Evolutionary conservation across 129 eudicot species (phyloP).

Genomic region (Artemisia annua): DNA sequence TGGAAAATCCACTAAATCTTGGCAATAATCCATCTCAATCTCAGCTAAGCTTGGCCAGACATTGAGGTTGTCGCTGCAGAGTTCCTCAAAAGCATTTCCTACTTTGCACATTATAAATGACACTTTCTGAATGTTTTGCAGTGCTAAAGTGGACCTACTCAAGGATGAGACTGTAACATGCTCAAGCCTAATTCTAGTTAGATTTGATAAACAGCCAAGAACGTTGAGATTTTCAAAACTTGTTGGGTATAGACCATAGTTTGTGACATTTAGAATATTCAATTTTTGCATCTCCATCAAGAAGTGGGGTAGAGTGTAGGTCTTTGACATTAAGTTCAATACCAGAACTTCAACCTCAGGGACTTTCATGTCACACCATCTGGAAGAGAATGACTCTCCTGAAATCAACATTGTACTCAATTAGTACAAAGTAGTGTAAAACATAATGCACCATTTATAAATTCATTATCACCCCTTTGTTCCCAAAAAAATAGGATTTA

Average conservation of each 20-base stretch:
- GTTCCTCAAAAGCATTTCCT: constrained; percentile 27
- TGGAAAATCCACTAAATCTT: constrained; percentile 33
- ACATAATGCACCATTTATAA: no score
- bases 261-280: constrained; percentile 44
- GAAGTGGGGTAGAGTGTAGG: constrained; percentile 47
- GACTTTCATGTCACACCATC: constrained; percentile 37
- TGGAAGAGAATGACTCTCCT: constrained; percentile 44
- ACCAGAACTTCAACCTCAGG: constrained; percentile 45
- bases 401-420: no score
- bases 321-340: constrained; percentile 37
- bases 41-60: constrained; percentile 39
- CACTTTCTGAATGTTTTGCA: constrained; percentile 39
- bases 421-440: no score
- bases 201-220: constrained; percentile 30
- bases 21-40: constrained; percentile 43
- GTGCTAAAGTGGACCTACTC: constrained; percentile 10
- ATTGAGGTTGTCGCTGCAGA: background rate
- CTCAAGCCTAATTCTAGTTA: constrained; percentile 43
- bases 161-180: constrained; percentile 35
- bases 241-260: constrained; percentile 41
- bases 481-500: no score
- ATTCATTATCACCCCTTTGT: no score
- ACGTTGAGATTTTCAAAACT: constrained; percentile 11
- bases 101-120: constrained; percentile 46
- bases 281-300: constrained; percentile 32